A percentile compares a stretch with the other conserved stretches of the same genome.
Evolutionary conservation across 1,139 yeast species (phyloP).

Genomic region (Wickerhamiella infanticola): DNA sequence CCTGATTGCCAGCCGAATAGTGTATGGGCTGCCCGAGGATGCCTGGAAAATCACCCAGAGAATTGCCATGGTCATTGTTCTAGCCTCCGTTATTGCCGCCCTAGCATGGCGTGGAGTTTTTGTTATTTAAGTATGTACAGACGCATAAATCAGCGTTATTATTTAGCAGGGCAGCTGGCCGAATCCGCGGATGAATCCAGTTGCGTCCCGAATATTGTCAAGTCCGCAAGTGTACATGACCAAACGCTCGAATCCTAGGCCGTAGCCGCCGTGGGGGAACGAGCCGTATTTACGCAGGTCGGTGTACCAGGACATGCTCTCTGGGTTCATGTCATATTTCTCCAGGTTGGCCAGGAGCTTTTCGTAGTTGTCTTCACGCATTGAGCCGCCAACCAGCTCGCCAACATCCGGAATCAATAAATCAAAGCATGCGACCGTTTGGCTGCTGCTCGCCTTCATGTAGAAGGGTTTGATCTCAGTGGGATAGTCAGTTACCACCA

Average conservation of each 20-base stretch:
- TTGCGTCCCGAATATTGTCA: slow-evolving; percentile 71
- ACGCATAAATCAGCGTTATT: background rate
- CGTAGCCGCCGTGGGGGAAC: slow-evolving; percentile 94
- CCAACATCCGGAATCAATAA: slow-evolving; percentile 80
- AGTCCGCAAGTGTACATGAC: slow-evolving; percentile 53
- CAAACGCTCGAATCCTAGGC: slow-evolving; percentile 84
- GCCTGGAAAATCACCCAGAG: background rate
- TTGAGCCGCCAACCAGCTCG: slow-evolving; percentile 90
- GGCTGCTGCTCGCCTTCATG: slow-evolving; percentile 40
- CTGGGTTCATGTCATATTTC: slow-evolving; percentile 25
- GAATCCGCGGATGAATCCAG: slow-evolving; percentile 38
- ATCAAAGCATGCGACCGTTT: slow-evolving; percentile 82
- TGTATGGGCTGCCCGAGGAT: slow-evolving; percentile 10
- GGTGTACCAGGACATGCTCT: slow-evolving; percentile 66
- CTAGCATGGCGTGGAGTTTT: background rate
- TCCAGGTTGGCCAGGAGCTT: slow-evolving; percentile 36
- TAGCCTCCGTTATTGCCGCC: background rate
- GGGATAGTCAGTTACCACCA: slow-evolving; percentile 87
- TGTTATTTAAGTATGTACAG: background rate
- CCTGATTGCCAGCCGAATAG: slow-evolving; percentile 15
- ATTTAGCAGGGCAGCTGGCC: slow-evolving; percentile 27
- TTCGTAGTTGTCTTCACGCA: slow-evolving; percentile 60
- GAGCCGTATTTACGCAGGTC: slow-evolving; percentile 61
- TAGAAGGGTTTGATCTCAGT: slow-evolving; percentile 69
- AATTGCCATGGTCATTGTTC: background rate